Conservation (phyloP, 2,329 filamentous ascomycete species). For the Fonsecaea monophora region DNA sequence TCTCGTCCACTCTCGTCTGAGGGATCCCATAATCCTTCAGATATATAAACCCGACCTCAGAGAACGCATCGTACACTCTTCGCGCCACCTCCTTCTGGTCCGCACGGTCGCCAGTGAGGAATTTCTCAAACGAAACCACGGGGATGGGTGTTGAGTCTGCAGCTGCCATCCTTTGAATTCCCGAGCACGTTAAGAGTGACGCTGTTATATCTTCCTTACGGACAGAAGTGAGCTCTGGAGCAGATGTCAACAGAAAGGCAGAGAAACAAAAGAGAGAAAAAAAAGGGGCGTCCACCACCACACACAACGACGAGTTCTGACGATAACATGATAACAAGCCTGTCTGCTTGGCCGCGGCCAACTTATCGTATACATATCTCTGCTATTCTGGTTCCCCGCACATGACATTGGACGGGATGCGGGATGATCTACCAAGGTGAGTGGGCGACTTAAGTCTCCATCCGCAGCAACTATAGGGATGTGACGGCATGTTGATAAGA, state of each 20-base stretch:
- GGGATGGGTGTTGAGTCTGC: conserved; percentile 43
- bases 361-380: no score
- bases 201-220: not conserved
- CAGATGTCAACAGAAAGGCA: no score
- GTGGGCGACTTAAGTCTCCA: not conserved
- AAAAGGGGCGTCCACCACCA: no score
- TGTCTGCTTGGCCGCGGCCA: no score
- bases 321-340: no score
- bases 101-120: conserved; percentile 40
- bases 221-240: no score
- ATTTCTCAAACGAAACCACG: conserved; percentile 50
- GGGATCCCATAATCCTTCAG: conserved; percentile 49
- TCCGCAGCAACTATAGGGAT: not conserved
- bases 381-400: not conserved
- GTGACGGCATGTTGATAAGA: not conserved
- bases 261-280: no score
- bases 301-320: no score
- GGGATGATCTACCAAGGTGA: not conserved
- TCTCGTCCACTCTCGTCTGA: conserved; percentile 34
- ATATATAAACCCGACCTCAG: conserved; percentile 51
- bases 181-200: not conserved
- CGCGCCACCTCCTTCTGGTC: conserved; percentile 40
- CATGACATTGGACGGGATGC: not conserved
- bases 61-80: conserved; percentile 50
- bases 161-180: not conserved